These are phyloP conservation scores for Coffea humblotiana DNA, from an alignment of 305 asterid genomes.

Conservation along the genomic window DNA sequence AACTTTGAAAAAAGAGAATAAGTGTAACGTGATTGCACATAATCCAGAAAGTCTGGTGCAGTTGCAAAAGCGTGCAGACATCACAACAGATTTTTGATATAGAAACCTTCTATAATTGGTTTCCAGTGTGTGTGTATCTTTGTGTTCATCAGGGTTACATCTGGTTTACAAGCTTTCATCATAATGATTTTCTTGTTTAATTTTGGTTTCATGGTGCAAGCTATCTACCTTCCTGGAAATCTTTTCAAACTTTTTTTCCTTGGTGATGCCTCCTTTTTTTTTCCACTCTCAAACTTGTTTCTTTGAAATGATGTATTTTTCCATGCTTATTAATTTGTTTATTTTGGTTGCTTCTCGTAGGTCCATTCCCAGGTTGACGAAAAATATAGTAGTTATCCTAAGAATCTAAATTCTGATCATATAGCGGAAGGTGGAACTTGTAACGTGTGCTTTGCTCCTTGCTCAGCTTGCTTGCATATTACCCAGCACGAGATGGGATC, in stretches of 20 bases:
- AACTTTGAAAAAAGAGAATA: not conserved
- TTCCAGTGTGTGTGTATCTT: not conserved
- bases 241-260: not conserved
- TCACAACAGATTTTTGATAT: not conserved
- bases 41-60: not conserved
- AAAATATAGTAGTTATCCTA: conserved; percentile 31
- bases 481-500: conserved; percentile 53
- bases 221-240: not conserved
- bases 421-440: conserved; percentile 55
- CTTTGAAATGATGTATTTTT: conserved; percentile 17
- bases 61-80: not conserved
- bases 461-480: conserved; percentile 65
- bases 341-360: conserved; percentile 34
- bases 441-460: conserved; percentile 67
- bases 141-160: not conserved
- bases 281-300: conserved; percentile 12
- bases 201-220: not conserved
- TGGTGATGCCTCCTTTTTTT: conserved; percentile 7
- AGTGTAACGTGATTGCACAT: not conserved
- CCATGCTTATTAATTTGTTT: conserved; percentile 8
- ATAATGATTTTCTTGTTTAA: not conserved
- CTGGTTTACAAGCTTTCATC: not conserved
- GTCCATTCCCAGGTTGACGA: conserved; percentile 44
- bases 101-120: not conserved
- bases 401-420: conserved; percentile 35